These are phyloP conservation scores for Hypoxylon sp. DNA, from an alignment of 2,329 filamentous ascomycete genomes.

Conservation along the genomic window DNA sequence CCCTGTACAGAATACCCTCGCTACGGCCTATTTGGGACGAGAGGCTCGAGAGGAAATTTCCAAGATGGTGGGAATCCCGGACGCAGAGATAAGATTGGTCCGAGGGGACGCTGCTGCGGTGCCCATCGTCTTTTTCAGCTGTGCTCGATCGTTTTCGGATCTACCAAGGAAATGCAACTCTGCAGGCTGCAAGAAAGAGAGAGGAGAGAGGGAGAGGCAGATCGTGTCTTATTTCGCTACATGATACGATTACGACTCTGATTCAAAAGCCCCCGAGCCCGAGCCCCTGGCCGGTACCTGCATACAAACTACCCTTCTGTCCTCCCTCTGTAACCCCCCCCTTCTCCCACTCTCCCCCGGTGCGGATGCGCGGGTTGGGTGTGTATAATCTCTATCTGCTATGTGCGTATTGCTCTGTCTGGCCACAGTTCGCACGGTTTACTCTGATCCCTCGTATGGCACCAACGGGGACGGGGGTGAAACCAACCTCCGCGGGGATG, in stretches of 20 bases:
- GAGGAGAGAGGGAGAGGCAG: no score
- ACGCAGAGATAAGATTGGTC: constrained; percentile 21
- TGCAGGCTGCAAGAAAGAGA: constrained; percentile 8
- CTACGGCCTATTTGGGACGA: background rate
- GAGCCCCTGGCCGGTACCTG: constrained; percentile 17
- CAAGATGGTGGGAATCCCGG: background rate
- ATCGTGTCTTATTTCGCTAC: constrained; percentile 21
- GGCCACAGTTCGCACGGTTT: background rate
- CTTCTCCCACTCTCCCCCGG: no score
- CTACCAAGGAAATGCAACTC: constrained; percentile 12
- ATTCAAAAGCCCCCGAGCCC: constrained; percentile 14
- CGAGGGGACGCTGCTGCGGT: background rate
- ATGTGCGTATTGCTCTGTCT: background rate
- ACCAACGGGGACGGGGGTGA: constrained; percentile 10
- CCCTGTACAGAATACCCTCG: background rate
- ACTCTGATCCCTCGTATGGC: background rate
- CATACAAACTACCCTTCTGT: constrained; percentile 10
- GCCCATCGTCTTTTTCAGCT: constrained; percentile 19
- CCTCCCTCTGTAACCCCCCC: no score
- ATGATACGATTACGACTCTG: constrained; percentile 20
- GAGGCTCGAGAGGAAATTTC: background rate
- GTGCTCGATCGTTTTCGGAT: constrained; percentile 16
- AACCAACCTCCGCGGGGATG: constrained; percentile 14
- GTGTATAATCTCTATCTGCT: background rate
- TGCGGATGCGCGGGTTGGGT: constrained; percentile 20